phyloP scores from a whole-genome alignment of 1,284 basidiomycete genomes.

The Schizophyllum amplum region DNA sequence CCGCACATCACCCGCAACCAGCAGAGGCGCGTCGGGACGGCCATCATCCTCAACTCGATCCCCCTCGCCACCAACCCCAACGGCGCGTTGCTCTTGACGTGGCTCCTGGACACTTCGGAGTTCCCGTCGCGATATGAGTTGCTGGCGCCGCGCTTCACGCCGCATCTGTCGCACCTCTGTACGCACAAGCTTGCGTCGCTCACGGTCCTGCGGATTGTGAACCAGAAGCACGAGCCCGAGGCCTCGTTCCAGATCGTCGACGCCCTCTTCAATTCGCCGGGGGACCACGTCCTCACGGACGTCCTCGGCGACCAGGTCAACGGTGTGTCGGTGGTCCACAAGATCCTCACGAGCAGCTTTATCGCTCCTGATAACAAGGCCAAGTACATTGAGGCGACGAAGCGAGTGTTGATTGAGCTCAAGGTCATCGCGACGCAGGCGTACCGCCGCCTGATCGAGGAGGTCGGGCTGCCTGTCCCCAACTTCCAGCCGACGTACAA shows the following conservation, averaged over 20 bases:
- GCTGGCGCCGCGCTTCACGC: conserved; percentile 90
- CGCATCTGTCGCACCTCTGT: conserved; percentile 93
- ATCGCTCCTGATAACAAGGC: conserved; percentile 66
- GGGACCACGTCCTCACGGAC: conserved; percentile 86
- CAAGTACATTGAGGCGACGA: conserved; percentile 75
- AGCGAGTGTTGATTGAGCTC: conserved; percentile 79
- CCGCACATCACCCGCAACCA: conserved; percentile 80
- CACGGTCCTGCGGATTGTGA: conserved; percentile 88
- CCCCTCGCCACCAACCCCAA: conserved; percentile 97
- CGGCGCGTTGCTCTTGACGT: conserved; percentile 90
- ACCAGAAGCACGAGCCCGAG: conserved; percentile 83
- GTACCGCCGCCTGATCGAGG: conserved; percentile 89
- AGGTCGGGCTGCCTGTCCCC: conserved; percentile 86
- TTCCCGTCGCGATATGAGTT: conserved; percentile 91
- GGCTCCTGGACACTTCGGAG: conserved; percentile 91
- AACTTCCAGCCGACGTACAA: conserved; percentile 75
- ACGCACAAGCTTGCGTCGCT: conserved; percentile 96
- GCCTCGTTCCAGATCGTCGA: conserved; percentile 79
- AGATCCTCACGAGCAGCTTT: conserved; percentile 83
- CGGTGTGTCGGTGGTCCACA: conserved; percentile 89
- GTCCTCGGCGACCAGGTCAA: conserved; percentile 94
- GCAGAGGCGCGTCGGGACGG: conserved; percentile 90
- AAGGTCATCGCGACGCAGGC: conserved; percentile 88
- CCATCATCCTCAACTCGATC: conserved; percentile 94
- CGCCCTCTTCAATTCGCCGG: conserved; percentile 77